Conservation (phyloP, 257 asterid species). For the Primulina eburnea region DNA sequence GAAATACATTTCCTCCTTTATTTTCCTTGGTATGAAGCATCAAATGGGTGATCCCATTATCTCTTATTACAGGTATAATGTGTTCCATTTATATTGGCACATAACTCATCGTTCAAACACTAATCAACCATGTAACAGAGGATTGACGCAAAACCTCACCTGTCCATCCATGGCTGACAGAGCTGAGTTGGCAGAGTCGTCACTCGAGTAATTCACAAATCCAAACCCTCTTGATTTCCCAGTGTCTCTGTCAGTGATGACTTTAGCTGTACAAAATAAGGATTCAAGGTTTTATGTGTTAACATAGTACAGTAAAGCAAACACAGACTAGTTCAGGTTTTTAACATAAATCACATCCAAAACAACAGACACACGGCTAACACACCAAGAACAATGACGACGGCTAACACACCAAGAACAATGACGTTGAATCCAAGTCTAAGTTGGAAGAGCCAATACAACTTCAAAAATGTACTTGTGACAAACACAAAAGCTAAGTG, state of each 20-base stretch:
- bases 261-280: constrained; percentile 48
- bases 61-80: not conserved
- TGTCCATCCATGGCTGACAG: constrained; percentile 82
- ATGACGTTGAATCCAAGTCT: not conserved
- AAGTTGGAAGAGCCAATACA: too few relatives aligned
- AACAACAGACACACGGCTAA: not conserved
- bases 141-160: constrained; percentile 35
- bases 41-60: not conserved
- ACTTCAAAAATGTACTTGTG: too few relatives aligned
- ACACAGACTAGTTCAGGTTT: not conserved
- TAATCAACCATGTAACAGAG: not conserved
- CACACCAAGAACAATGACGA: not conserved
- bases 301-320: not conserved
- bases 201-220: constrained; percentile 53
- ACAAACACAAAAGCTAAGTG: not conserved
- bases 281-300: not conserved
- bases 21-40: not conserved
- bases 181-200: constrained; percentile 62
- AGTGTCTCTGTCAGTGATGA: constrained; percentile 67
- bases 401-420: not conserved
- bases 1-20: not conserved
- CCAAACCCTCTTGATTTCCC: constrained; percentile 87
- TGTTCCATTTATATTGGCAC: not conserved
- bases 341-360: not conserved
- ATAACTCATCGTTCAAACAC: not conserved